Evolutionary conservation across 805 yeast species (phyloP), one percentile per base, ranked within the genome.

Genomic region (Saccharomycopsis olivae): DNA sequence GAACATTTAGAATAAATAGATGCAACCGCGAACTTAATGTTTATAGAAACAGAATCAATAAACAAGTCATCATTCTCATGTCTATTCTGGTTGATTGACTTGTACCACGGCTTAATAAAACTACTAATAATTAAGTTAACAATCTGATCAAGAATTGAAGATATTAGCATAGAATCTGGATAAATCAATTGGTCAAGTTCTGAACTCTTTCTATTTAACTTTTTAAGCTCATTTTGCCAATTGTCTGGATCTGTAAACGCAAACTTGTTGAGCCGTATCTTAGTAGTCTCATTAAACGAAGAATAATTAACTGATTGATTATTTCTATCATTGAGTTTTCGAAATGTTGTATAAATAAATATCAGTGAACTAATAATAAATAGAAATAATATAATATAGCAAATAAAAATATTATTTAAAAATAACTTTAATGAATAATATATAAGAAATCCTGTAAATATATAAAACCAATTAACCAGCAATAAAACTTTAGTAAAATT

Each of bases 71-170:
- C 65, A 19, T 57, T 53, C 1, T 55, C 37, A 0, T 75, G 59
- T n/a, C 31, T 30, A 13, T 23, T 34, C 8, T 18, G 20, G 30
- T 43, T 33, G 3, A 78, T 62, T n/a, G 59, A 53, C 2, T 48
- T 36, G 49, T 62, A 77, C 88, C 88, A 79, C 3, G 69, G 55
- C 30, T 59, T 56, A 5, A 79, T 64, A 51, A 79, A 80, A 39
- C 73, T 75, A 13, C 66, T 50, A 5, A 74, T 47, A 1, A 79
- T 59, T 30, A 68, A 56, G 25, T 61, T 60, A 3, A 75, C 57
- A n/a, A 79, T 53, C 9, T 63, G 65, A 34, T 73, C 71, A 4
- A 79, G 36, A 0, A 73, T 59, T 33, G 69, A 73, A 2, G 81
- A 72, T 4, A 78, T 64, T 2, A 66, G 49, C 41, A 69, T 66